These are phyloP conservation scores for Skeletonema potamos DNA, from an alignment of 108 stramenopile species.

Conservation along the genomic window DNA sequence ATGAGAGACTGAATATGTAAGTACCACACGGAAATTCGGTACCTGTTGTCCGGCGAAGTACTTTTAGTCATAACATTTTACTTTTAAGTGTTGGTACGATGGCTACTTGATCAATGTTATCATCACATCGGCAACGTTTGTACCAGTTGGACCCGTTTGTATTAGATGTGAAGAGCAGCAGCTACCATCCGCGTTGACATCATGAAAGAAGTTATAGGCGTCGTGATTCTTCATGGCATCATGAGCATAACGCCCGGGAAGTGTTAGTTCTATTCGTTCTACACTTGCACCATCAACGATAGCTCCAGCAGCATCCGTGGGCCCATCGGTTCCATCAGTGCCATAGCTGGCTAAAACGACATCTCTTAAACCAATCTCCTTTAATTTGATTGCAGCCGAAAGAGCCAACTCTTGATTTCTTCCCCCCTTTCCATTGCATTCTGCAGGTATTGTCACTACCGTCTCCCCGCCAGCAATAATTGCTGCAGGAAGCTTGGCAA, in stretches of 20 bases:
- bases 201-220: conserved; percentile 63
- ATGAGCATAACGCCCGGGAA: conserved; percentile 27
- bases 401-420: conserved; percentile 89
- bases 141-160: conserved; percentile 82
- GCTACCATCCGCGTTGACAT: conserved; percentile 11
- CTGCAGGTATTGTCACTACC: conserved; percentile 68
- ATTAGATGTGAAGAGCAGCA: conserved; percentile 49
- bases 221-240: conserved; percentile 67
- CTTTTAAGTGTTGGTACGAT: too few species aligned
- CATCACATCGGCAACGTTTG: conserved; percentile 86
- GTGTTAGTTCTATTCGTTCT: conserved; percentile 16
- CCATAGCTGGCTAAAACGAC: conserved; percentile 76
- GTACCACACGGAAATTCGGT: too few species aligned
- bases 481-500: conserved; percentile 58
- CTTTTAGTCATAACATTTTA: too few species aligned
- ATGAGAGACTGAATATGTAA: too few species aligned
- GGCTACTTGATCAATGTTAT: conserved; percentile 60
- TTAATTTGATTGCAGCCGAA: conserved; percentile 62
- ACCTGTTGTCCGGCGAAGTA: too few species aligned
- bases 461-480: conserved; percentile 89
- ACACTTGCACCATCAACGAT: conserved; percentile 76
- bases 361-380: conserved; percentile 58
- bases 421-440: conserved; percentile 73
- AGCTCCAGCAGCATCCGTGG: conserved; percentile 89
- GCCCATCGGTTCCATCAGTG: conserved; percentile 90